Base-by-base conservation (phyloP, 129 eudicot genomes). In the Flaveria brownii region DNA sequence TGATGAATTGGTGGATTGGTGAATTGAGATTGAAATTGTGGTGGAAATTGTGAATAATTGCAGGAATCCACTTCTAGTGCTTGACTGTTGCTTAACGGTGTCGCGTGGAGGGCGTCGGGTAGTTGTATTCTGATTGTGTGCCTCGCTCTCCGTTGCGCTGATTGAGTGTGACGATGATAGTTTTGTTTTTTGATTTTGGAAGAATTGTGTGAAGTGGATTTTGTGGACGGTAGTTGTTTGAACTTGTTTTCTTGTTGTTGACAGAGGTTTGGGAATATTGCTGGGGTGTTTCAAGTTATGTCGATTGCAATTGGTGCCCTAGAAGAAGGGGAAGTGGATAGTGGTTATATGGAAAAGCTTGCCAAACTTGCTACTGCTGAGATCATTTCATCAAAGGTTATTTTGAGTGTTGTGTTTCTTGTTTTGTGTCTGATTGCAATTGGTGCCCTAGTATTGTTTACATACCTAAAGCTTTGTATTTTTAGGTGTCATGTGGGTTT, bases 71-170 rank as follows among this genome's bases (percentile, higher is more conserved):
- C 93, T 94, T 23, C 83, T 94, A 80, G 96, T 94, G 66, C 96
- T 94, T 17, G 98, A 94, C 82, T 91, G 97, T 45, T 94, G 98
- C 84, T 87, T 85, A 47, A 80, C 85, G 10, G 93, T 94, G 13
- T 91, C 98, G 15, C 92, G 97, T 46, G 96, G 96, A n/a, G 98
- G 98, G 42, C 90, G 98, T 25, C 80, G 98, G 96, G 98, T 94
- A 94, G 26, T 54, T 52, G 36, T 30, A 15, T 71, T 42, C 26
- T 39, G 33, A n/a, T 51, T 25, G 5, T 15, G 28, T 49, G 17
- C 13, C 57, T 17, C 79, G 18, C 49, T 63, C 62, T 47, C 12
- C n/a, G 4, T 76, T 76, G 15, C 75, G 54, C 56, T 42, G 51
- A 51, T 51, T n/a, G 25, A 66, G 30, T 76, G 39, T 39, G 30